Evolutionary conservation across 1,139 yeast genomes (phyloP).

Genomic region (Diutina scorzettiae): DNA sequence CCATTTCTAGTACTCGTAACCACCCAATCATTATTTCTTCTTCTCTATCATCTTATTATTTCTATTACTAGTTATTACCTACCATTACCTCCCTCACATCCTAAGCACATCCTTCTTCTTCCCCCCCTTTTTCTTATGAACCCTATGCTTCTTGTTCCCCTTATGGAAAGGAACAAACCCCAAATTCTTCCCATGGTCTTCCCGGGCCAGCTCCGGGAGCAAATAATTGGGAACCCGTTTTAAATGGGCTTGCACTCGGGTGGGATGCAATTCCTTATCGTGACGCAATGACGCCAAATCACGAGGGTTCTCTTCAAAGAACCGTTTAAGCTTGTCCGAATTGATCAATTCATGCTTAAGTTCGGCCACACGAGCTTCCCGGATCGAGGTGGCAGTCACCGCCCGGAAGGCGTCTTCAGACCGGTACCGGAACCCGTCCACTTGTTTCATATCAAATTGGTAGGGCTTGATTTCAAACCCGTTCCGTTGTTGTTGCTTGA

Average conservation of each 20-base stretch:
- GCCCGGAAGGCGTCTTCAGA: constrained; percentile 96
- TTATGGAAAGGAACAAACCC: constrained; percentile 61
- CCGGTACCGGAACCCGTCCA: constrained; percentile 93
- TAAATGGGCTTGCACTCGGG: constrained; percentile 74
- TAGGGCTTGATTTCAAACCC: constrained; percentile 75
- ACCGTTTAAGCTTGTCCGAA: constrained; percentile 83
- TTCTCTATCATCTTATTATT: no score
- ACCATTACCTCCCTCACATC: constrained; percentile 16
- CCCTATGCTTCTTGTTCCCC: constrained; percentile 33
- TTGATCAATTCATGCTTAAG: constrained; percentile 77
- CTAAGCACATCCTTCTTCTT: constrained; percentile 64
- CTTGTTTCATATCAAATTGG: constrained; percentile 83
- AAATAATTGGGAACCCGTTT: constrained; percentile 89
- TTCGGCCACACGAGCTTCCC: constrained; percentile 91
- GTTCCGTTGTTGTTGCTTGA: constrained; percentile 61
- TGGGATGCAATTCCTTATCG: constrained; percentile 77
- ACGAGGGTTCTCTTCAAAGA: constrained; percentile 97
- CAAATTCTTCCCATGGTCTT: constrained; percentile 37
- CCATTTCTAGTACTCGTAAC: no score
- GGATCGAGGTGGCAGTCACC: constrained; percentile 76
- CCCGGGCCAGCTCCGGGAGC: constrained; percentile 69
- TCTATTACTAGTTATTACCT: no score
- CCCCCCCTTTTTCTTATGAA: constrained; percentile 26
- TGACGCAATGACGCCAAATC: constrained; percentile 83
- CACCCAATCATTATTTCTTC: no score